Base-by-base conservation (phyloP, 202 grass and related monocot species). In the Carex arenaria region DNA sequence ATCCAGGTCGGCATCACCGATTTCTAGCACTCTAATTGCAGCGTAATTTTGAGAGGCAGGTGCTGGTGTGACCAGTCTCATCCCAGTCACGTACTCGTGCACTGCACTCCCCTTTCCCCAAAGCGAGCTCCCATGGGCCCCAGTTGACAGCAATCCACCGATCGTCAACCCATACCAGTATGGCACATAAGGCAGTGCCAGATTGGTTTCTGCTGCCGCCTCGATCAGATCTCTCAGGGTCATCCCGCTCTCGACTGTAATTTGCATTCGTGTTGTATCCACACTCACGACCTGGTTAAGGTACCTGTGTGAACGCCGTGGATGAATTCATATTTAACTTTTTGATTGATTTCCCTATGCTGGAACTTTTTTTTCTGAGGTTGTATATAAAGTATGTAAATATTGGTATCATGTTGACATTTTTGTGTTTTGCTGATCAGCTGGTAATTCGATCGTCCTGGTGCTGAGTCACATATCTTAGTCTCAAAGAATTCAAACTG, bases 141-240 rank as follows among this genome's bases (percentile, higher is more conserved):
- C 93, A 0, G 93, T 96, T 22, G 65, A 74, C 40, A 96, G 81
- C 83, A 96, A 81, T 17, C 93, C 93, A 2, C 93, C 93, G 32
- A 96, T 82, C 3, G 93, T 96, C 85, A 96, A 75, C 14, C 91
- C 93, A 78, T 66, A 86, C 93, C 93, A 96, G 83, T 96, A 96
- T 10, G 93, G 93, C 18, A 85, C 63, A 76, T 96, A 82, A 0
- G 93, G 90, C 47, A 96, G 87, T 28, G 90, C 89, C 10, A 96
- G 67, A 4, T 90, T 89, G 54, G 74, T 84, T n/a, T 61, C 80
- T 0, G 80, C 90, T 42, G 84, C 85, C 0, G 55, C 93, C 56
- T 86, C n/a, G 0, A 96, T 55, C 68, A 96, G 81, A 6, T 91
- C 72, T 34, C 67, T 82, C 26, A 93, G 93, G 32, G 74, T 83